These are phyloP conservation scores for Spinacia oleracea DNA, from an alignment of 179 eudicot genomes.

Conservation along the genomic window DNA sequence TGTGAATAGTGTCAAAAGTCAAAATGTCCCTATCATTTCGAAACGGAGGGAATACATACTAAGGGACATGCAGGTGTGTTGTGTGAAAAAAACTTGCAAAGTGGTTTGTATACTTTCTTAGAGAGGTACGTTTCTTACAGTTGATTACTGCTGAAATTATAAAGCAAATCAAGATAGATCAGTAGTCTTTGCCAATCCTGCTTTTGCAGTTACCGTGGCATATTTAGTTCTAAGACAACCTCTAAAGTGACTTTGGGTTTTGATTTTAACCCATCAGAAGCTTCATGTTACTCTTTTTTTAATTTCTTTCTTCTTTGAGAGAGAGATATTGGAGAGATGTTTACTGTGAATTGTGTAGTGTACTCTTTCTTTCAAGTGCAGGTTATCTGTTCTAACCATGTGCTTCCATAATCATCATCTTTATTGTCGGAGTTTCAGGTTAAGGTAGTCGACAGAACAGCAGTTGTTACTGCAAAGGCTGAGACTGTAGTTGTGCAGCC, in stretches of 20 bases:
- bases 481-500: conserved; percentile 81
- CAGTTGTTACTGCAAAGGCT: conserved; percentile 80
- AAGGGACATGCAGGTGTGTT: not conserved
- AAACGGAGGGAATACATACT: too few species aligned
- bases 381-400: not conserved
- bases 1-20: too few species aligned
- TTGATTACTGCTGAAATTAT: not conserved
- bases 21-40: too few species aligned
- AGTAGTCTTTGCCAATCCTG: not conserved
- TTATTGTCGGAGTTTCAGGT: conserved; percentile 59
- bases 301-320: not conserved
- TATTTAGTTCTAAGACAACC: not conserved
- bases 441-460: conserved; percentile 79
- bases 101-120: not conserved
- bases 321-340: too few species aligned
- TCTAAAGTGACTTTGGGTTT: not conserved
- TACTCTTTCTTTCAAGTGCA: not conserved
- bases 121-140: not conserved
- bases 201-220: not conserved
- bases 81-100: not conserved
- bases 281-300: not conserved
- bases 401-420: not conserved
- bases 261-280: not conserved
- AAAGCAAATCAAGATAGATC: not conserved
- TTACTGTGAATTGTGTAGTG: not conserved